Evolutionary conservation across 139 green algal genomes (phyloP).

Genomic region (Spirogloea muscicola): DNA sequence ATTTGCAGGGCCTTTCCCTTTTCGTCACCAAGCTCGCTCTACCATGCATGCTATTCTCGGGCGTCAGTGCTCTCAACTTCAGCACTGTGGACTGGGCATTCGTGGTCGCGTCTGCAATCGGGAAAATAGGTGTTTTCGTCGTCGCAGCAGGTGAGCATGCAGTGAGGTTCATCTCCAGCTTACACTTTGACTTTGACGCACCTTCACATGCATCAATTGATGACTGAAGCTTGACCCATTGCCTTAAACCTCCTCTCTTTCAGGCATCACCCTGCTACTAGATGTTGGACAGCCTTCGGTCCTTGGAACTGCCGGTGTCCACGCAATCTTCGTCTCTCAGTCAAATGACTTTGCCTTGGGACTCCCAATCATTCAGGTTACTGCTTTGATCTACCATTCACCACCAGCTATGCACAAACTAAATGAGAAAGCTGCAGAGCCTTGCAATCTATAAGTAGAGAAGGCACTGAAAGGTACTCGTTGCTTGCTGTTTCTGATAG

Average conservation of each 20-base stretch:
- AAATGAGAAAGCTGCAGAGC: no score
- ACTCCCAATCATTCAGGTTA: constrained; percentile 22
- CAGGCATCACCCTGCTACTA: constrained; percentile 29
- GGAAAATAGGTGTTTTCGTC: constrained; percentile 21
- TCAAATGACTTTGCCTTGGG: constrained; percentile 34
- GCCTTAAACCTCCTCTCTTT: no score
- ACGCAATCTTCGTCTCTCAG: constrained; percentile 33
- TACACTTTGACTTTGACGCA: no score
- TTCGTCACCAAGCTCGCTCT: constrained; percentile 31
- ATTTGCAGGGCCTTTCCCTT: constrained; percentile 22
- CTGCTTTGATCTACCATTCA: no score
- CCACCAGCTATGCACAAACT: no score
- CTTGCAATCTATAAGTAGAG: no score
- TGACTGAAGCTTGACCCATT: no score
- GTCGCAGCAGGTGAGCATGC: constrained; percentile 14
- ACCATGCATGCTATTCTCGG: constrained; percentile 20
- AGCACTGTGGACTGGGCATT: constrained; percentile 26
- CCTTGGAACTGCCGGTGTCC: constrained; percentile 6
- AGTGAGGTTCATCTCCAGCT: no score
- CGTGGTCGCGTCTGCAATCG: constrained; percentile 25
- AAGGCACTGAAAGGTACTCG: no score
- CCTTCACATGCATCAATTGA: no score
- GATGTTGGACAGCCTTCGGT: constrained; percentile 17
- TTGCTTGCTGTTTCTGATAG: no score
- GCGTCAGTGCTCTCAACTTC: constrained; percentile 21